A percentile compares a stretch with the other conserved stretches of the same genome.
phyloP scores from a whole-genome alignment of 352 stramenopile genomes.

The Pythium dissimile region DNA sequence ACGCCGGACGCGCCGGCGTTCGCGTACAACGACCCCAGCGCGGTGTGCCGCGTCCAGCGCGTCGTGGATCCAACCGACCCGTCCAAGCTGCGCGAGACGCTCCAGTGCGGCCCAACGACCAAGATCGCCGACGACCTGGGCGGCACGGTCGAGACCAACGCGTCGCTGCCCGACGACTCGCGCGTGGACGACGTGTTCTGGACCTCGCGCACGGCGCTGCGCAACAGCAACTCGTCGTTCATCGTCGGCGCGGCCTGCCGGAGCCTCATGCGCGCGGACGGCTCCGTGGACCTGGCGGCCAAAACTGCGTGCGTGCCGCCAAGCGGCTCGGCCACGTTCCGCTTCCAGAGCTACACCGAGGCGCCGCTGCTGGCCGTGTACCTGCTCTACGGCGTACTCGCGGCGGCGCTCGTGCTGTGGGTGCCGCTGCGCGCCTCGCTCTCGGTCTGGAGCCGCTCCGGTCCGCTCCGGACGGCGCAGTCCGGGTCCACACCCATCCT shows the following conservation, averaged over 20 bases:
- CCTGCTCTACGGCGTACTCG: conserved; percentile 38
- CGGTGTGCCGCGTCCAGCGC: conserved; percentile 42
- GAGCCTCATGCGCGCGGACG: conserved; percentile 43
- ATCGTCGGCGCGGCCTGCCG: conserved; percentile 45
- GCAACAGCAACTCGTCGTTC: conserved; percentile 71
- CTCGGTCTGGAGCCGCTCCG: neutral
- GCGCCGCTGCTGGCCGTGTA: conserved; percentile 45
- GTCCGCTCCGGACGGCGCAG: neutral
- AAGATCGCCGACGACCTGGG: conserved; percentile 22
- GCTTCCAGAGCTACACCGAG: conserved; percentile 56
- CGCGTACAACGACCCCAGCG: conserved; percentile 38
- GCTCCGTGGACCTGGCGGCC: conserved; percentile 21
- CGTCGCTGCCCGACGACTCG: conserved; percentile 47
- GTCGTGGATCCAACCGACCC: conserved; percentile 20
- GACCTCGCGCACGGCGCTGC: conserved; percentile 44
- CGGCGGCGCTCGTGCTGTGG: conserved; percentile 5
- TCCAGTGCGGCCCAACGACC: conserved; percentile 47
- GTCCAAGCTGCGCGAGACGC: conserved; percentile 19
- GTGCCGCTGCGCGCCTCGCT: conserved; percentile 7
- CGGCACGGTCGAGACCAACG: conserved; percentile 42
- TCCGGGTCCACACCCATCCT: neutral
- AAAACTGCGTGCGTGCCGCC: conserved; percentile 28
- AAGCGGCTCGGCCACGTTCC: conserved; percentile 24
- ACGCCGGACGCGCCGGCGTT: conserved; percentile 45
- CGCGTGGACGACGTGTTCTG: conserved; percentile 43